Evolutionary conservation across 2,329 filamentous ascomycete genomes (phyloP).

Genomic region (Verticillium nonalfalfae): DNA sequence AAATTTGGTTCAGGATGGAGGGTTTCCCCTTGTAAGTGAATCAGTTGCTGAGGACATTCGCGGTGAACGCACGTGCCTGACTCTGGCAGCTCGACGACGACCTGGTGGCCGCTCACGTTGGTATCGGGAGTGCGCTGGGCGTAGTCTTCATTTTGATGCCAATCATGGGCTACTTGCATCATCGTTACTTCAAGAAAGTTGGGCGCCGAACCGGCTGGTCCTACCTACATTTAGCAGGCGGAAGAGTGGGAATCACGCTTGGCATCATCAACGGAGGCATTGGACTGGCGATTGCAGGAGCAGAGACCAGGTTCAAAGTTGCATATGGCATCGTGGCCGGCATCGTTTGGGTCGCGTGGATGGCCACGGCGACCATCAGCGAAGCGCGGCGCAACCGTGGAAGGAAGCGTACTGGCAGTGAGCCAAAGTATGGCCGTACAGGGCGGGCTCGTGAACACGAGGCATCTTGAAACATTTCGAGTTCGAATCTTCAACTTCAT

Average conservation of each 20-base stretch:
- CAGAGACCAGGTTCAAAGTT: constrained; percentile 17
- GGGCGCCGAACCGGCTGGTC: constrained; percentile 32
- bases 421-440: no score
- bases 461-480: background rate
- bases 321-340: constrained; percentile 32
- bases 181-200: constrained; percentile 29
- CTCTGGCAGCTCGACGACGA: constrained; percentile 20
- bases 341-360: constrained; percentile 29
- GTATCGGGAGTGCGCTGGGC: constrained; percentile 38
- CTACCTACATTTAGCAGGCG: constrained; percentile 34
- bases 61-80: background rate
- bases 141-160: constrained; percentile 32
- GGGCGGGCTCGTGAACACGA: background rate
- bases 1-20: constrained; percentile 18
- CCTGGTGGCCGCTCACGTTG: constrained; percentile 32
- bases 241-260: constrained; percentile 28
- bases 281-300: constrained; percentile 29
- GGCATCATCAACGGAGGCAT: constrained; percentile 40
- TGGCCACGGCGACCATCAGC: constrained; percentile 21
- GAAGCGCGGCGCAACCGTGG: constrained; percentile 19
- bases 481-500: no score
- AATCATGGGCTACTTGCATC: constrained; percentile 33
- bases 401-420: background rate
- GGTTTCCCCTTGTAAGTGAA: constrained; percentile 22
- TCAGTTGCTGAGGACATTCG: no score